Evolutionary conservation across 2,329 filamentous ascomycete genomes (phyloP).

Genomic region (Paecilomyces sp.): DNA sequence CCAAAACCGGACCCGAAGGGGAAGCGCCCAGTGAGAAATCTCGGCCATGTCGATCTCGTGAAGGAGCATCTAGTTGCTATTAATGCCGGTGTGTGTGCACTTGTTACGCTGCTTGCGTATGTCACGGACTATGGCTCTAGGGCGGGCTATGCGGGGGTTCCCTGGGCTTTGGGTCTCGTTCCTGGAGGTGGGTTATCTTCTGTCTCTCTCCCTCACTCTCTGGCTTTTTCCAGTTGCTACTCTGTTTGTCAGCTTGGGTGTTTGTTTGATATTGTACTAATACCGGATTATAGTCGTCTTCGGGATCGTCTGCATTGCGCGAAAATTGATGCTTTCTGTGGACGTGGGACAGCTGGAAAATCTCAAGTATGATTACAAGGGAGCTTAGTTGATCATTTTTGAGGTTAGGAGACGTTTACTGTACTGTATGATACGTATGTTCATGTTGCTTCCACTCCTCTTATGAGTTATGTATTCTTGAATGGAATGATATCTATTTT

Average conservation of each 20-base stretch:
- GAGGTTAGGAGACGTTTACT: not conserved
- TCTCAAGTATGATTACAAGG: slow-evolving; percentile 36
- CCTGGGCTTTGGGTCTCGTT: slow-evolving; percentile 25
- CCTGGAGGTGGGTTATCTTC: slow-evolving; percentile 27
- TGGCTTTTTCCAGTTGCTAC: not conserved
- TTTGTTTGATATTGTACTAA: not conserved
- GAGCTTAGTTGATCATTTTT: slow-evolving; percentile 18
- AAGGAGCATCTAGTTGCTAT: slow-evolving; percentile 16
- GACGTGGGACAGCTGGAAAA: slow-evolving; percentile 29
- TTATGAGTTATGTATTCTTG: no score
- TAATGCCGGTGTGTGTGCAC: slow-evolving; percentile 21
- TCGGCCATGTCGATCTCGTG: slow-evolving; percentile 12
- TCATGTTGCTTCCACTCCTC: not conserved
- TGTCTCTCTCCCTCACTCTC: no score
- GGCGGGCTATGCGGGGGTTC: slow-evolving; percentile 10
- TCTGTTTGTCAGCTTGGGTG: not conserved
- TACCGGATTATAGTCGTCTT: slow-evolving; percentile 22
- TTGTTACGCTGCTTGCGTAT: slow-evolving; percentile 22
- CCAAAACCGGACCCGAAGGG: slow-evolving; percentile 20
- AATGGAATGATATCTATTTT: no score
- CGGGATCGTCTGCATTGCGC: slow-evolving; percentile 22
- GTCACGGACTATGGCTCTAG: slow-evolving; percentile 5
- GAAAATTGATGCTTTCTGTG: slow-evolving; percentile 30
- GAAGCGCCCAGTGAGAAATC: slow-evolving; percentile 17
- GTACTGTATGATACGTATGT: not conserved